Evolutionary conservation across 1,284 basidiomycete genomes (phyloP), one percentile per base, ranked within the genome.

Genomic region (Cryptococcus depauperatus): DNA sequence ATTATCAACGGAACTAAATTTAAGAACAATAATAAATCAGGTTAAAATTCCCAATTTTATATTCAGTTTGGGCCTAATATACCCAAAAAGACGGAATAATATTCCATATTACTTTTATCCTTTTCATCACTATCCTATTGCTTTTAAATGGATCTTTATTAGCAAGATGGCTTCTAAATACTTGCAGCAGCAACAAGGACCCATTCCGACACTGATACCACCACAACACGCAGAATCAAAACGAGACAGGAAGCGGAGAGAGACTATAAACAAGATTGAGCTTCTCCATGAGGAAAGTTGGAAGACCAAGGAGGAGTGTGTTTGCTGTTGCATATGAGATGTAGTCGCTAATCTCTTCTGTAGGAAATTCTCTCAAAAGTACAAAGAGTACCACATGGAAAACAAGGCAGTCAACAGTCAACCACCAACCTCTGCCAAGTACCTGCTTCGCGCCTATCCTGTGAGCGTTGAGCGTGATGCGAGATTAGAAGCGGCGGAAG

Each of bases 221-320:
- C 62, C 65, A 1, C 59, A 61, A 46, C 51, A 56, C 30, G 43
- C 58, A 5, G 69, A 72, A 55, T 69, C 61, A 38, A 75, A 76
- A 57, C 62, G 73, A n/a, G 74, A 75, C 54, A 68, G 72, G 57
- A 73, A 74, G 52, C 54, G 74, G 35, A 55, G 74, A 25, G 74
- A 75, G 50, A 74, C 74, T 38, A 68, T 74, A 44, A 74, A 75
- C 50, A 72, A 73, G 55, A 71, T 76, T 22, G 69, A 74, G 54
- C 58, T 69, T 26, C 61, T 74, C 23, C 71, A 75, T 48, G 69
- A 71, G 18, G 71, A 74, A 35, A 71, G 68, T 46, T 69, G 73
- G 57, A 62, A 68, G 22, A 64, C 66, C 19, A 52, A 73, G 22
- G 74, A 76, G 48, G 62, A 71, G 73, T 75, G 57, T 60, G 72